Conservation (phyloP, 2,329 filamentous ascomycete genomes). For the Dactylonectria macrodidyma region DNA sequence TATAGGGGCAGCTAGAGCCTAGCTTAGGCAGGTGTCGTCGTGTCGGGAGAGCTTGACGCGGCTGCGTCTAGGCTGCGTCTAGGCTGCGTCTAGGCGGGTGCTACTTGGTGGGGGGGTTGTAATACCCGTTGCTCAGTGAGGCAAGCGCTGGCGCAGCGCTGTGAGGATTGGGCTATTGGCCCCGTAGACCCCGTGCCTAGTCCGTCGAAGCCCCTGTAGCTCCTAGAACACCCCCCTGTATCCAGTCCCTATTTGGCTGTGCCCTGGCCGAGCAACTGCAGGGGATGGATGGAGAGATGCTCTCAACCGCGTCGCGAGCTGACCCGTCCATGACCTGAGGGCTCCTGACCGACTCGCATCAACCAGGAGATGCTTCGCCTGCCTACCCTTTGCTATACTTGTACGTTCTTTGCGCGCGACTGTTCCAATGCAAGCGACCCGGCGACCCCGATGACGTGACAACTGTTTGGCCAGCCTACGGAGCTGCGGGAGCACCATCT, state of each 20-base stretch:
- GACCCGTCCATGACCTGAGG: slow-evolving; percentile 43
- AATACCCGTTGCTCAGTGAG: background rate
- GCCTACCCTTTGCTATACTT: slow-evolving; percentile 12
- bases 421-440: slow-evolving; percentile 21
- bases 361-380: slow-evolving; percentile 32
- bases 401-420: slow-evolving; percentile 16
- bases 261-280: slow-evolving; percentile 24
- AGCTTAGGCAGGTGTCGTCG: background rate
- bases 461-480: slow-evolving; percentile 31
- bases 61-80: slow-evolving; percentile 33
- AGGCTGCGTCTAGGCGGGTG: slow-evolving; percentile 30
- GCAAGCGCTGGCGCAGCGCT: slow-evolving; percentile 5
- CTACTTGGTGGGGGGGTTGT: slow-evolving; percentile 14
- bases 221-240: slow-evolving; percentile 28
- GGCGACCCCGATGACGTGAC: slow-evolving; percentile 42
- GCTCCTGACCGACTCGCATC: slow-evolving; percentile 44
- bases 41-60: slow-evolving; percentile 25
- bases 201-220: slow-evolving; percentile 28
- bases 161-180: slow-evolving; percentile 38
- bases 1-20: background rate
- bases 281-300: slow-evolving; percentile 37
- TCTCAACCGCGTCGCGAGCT: slow-evolving; percentile 39
- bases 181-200: slow-evolving; percentile 13
- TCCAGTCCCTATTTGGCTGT: slow-evolving; percentile 12
- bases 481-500: slow-evolving; percentile 43